Conservation (phyloP, 768 basidiomycete species). For the Auricularia sp. region DNA sequence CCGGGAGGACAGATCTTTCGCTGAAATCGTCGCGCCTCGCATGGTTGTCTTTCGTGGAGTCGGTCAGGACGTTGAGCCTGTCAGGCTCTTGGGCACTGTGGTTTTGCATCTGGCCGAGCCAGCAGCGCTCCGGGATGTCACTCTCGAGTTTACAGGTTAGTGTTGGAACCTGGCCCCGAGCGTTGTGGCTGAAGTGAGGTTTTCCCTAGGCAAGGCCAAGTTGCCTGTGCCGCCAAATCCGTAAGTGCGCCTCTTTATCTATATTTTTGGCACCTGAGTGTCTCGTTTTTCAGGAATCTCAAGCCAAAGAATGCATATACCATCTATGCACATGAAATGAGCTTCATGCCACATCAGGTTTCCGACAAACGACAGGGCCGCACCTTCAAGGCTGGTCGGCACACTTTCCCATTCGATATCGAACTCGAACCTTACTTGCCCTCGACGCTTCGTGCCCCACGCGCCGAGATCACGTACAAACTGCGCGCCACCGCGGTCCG, state of each 20-base stretch:
- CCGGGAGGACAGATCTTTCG: slow-evolving; percentile 25
- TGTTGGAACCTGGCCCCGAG: neutral
- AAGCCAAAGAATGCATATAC: slow-evolving; percentile 29
- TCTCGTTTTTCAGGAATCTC: neutral
- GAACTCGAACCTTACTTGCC: slow-evolving; percentile 80
- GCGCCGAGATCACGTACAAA: slow-evolving; percentile 55
- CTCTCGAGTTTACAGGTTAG: slow-evolving; percentile 76
- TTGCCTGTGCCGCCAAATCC: neutral
- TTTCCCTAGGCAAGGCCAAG: neutral
- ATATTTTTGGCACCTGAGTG: no score
- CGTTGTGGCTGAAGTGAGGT: neutral
- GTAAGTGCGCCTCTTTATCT: no score
- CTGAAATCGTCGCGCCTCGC: slow-evolving; percentile 70
- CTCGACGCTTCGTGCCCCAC: slow-evolving; percentile 42
- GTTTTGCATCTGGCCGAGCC: slow-evolving; percentile 71
- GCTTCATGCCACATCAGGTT: slow-evolving; percentile 55
- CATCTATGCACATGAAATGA: slow-evolving; percentile 81
- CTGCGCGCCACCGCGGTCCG: slow-evolving; percentile 76
- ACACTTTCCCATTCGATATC: slow-evolving; percentile 86
- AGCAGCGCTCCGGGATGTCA: slow-evolving; percentile 79
- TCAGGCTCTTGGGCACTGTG: slow-evolving; percentile 71
- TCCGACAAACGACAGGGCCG: slow-evolving; percentile 68
- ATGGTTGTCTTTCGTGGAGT: slow-evolving; percentile 65
- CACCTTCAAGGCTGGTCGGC: slow-evolving; percentile 92
- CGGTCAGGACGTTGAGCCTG: slow-evolving; percentile 76